Base-by-base conservation (phyloP, 2,329 filamentous ascomycete species). In the Penicillium hordei region DNA sequence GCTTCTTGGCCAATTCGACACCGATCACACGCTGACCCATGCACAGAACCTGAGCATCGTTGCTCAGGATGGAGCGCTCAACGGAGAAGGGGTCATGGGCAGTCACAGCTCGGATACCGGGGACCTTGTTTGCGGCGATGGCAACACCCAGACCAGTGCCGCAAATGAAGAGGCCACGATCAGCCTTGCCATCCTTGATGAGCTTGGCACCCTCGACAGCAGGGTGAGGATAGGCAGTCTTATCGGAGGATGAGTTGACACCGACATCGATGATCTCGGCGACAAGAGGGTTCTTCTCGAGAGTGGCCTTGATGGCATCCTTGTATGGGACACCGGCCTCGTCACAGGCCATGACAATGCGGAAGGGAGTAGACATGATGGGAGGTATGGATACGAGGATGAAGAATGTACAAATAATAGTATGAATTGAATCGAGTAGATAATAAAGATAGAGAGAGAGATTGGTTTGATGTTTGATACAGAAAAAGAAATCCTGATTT, bases 91-190 rank as follows among this genome's bases (percentile, higher is more conserved):
- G 88, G 72, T 95, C 91, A 73, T 96, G 91, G 1, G 91, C 91
- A 5, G 91, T 95, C 19, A 95, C 91, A n/a, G 91, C 91, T 25
- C 91, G 82, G 60, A 95, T 86, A 6, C 91, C 91, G 56, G 86
- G 88, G 63, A 95, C 86, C 75, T 95, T 95, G 82, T 95, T 95
- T 64, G 91, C 91, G n/a, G 85, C 79, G 71, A 95, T 95, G 67
- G 91, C 91, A 8, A 96, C 91, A 21, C 91, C 91, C 8, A 96
- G 83, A 0, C 91, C 91, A 0, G 91, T 95, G 2, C 91, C 91
- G 77, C 91, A 95, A 78, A 95, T 90, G 64, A 76, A 75, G 38
- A 95, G 81, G 0, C 90, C 91, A 52, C 91, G 87, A 76, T 95
- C 91, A 52, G 84, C 88, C 68, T 79, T 77, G 61, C 78, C 78